Conservation (phyloP, 1,139 yeast species). For the Nakaseomyces uthaithaninus region DNA sequence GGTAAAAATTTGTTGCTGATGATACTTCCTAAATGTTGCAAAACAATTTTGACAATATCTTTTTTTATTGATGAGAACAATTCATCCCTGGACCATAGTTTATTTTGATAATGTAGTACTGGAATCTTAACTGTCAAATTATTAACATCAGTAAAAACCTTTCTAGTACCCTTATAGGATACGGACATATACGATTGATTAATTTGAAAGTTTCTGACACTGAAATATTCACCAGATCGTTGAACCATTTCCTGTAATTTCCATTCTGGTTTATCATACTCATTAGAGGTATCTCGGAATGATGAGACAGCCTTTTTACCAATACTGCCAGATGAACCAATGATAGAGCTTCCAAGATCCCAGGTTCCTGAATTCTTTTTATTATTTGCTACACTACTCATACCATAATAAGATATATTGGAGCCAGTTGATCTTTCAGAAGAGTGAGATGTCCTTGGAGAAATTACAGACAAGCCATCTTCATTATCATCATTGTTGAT, state of each 20-base stretch:
- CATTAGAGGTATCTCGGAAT: neutral
- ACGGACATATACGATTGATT: constrained; percentile 48
- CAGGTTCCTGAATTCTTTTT: constrained; percentile 10
- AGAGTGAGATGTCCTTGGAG: constrained; percentile 15
- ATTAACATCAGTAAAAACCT: constrained; percentile 62
- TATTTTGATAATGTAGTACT: constrained; percentile 50
- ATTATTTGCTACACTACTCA: neutral
- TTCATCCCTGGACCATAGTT: constrained; percentile 75
- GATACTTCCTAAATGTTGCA: constrained; percentile 72
- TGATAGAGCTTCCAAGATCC: constrained; percentile 3
- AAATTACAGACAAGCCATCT: neutral
- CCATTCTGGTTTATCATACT: constrained; percentile 1
- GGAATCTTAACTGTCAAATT: constrained; percentile 61
- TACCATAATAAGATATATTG: neutral
- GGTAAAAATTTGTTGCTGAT: constrained; percentile 65
- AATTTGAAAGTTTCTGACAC: constrained; percentile 53
- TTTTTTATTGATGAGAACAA: constrained; percentile 54
- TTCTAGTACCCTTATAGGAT: constrained; percentile 71
- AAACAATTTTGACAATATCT: constrained; percentile 58
- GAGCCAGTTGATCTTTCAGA: neutral
- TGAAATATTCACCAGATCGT: constrained; percentile 59
- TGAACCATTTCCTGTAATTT: constrained; percentile 48
- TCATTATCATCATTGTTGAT: constrained; percentile 9
- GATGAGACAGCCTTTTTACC: constrained; percentile 10
- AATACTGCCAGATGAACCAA: neutral